Conservation (phyloP, 2,329 filamentous ascomycete genomes). For the Exserohilum rostratum region DNA sequence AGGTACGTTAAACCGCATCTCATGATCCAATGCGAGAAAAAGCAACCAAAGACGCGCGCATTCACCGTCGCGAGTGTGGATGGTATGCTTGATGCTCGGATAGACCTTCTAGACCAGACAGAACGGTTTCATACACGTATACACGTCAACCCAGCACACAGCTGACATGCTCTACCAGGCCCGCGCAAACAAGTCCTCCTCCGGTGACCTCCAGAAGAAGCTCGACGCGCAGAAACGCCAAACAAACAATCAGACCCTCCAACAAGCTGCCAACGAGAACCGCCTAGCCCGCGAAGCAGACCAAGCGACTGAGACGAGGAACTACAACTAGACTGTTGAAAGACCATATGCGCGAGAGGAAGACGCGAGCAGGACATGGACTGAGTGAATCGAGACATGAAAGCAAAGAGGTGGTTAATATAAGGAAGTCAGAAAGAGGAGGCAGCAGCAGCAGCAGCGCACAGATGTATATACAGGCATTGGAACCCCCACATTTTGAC, state of each 20-base stretch:
- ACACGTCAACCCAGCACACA: too few relatives aligned
- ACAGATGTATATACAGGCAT: conserved; percentile 6
- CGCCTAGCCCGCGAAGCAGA: conserved; percentile 71
- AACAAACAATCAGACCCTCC: conserved; percentile 70
- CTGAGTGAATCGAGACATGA: too few relatives aligned
- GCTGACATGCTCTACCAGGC: conserved; percentile 57
- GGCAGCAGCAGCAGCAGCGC: too few relatives aligned
- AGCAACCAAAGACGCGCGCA: background rate
- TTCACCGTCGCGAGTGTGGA: conserved; percentile 19
- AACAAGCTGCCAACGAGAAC: conserved; percentile 71
- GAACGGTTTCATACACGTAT: background rate
- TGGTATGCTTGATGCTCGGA: conserved; percentile 3
- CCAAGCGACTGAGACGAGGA: conserved; percentile 61
- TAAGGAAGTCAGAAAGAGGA: too few relatives aligned
- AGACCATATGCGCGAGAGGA: background rate
- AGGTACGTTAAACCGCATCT: conserved; percentile 63
- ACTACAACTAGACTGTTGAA: conserved; percentile 57
- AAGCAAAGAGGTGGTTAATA: too few relatives aligned
- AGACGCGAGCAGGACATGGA: background rate
- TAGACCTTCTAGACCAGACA: background rate
- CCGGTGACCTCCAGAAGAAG: conserved; percentile 63
- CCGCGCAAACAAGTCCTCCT: conserved; percentile 64
- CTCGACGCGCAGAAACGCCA: conserved; percentile 78
- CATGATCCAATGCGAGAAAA: background rate
- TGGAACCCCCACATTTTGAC: background rate